Base-by-base conservation (phyloP, 1,139 yeast species). In the Sugiyamaella novakii region DNA sequence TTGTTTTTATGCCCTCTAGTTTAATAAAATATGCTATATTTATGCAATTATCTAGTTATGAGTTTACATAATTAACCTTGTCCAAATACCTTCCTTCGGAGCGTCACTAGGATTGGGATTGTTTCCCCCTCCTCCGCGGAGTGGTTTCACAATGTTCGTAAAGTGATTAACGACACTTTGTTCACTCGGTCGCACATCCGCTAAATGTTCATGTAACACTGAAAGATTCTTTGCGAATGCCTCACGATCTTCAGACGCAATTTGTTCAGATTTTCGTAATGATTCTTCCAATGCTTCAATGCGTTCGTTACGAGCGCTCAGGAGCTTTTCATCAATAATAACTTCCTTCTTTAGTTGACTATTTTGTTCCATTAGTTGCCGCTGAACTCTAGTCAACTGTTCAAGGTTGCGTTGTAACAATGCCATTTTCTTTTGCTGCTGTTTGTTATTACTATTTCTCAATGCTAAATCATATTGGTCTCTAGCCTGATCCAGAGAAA, bases 131-230 rank as follows among this genome's bases (percentile, higher is more conserved):
- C 84, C 84, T 1, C 87, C 87, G 45, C 85, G 71, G 52, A 83
- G 63, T 1, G 92, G 91, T 63, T 81, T 83, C 35, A 84, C 81
- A 18, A 84, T 83, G 52, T 81, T 58, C 19, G 45, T 40, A 10
- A 45, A 43, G 18, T 38, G 46, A n/a, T 25, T 33, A 14, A 28
- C 45, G 3, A 39, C 27, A 10, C 54, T 60, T 7, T 43, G 27
- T 15, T 21, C 17, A 2, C 41, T 38, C 18, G 44, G 44, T 22
- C 50, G 39, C 12, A 54, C 62, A 8, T 61, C 59, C 14, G 64
- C 62, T 50, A 78, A 63, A 54, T 78, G 70, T 46, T 71, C 73
- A 52, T 75, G 71, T 33, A 79, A 66, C 41, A 70, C 64, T 22
- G 70, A 46, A 38, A 83, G 68, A 56, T 77, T 78, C 46, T 71